Base-by-base conservation (phyloP, 192 early-diverging fungal species). In the Backusella parvicylindrica region DNA sequence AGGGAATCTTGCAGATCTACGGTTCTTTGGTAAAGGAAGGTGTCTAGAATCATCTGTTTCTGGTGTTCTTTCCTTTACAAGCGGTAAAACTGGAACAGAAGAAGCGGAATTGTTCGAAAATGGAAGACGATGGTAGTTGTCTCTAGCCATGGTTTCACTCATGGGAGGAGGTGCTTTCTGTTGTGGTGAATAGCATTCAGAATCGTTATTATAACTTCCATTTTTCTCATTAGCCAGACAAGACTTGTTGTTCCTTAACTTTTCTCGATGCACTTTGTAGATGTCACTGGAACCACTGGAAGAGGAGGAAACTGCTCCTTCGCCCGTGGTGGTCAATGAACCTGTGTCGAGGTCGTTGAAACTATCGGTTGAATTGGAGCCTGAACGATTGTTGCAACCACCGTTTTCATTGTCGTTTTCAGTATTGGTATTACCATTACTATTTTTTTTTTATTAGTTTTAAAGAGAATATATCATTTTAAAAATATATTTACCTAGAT, bases 251-350 rank as follows among this genome's bases (percentile, higher is more conserved):
- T 60, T 60, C 11, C 28, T 60, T 60, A 60, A 26, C 26, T 70
- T 47, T 47, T 70, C 15, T 4, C 26, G 37, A 31, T 70, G 68
- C 0, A 70, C 21, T 18, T 70, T 41, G 15, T 70, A 70, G 12
- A 70, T 70, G 16, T 70, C 68, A 30, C 37, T 40, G 2, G 68
- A 70, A 9, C 68, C 68, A 7, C 68, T 70, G 11, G 68, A 70
- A 37, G 33, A 37, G 18, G 66, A 68, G 2, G 53, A 60, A 0
- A 2, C 53, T 4, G 53, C 26, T 0, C 53, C 53, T 60, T 60
- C 53, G 26, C 53, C 53, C 23, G 53, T 30, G 2, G 53, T 60
- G 12, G 21, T 60, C 26, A 60, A 13, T 60, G 53, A 60, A 1
- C 53, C 23, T 12, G 0, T 60, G 11, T 60, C 53, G 11, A 2